A percentile compares a stretch with the other conserved stretches of the same genome.
phyloP scores from a whole-genome alignment of 2,329 filamentous ascomycete species.

The Ramularia endophylla region DNA sequence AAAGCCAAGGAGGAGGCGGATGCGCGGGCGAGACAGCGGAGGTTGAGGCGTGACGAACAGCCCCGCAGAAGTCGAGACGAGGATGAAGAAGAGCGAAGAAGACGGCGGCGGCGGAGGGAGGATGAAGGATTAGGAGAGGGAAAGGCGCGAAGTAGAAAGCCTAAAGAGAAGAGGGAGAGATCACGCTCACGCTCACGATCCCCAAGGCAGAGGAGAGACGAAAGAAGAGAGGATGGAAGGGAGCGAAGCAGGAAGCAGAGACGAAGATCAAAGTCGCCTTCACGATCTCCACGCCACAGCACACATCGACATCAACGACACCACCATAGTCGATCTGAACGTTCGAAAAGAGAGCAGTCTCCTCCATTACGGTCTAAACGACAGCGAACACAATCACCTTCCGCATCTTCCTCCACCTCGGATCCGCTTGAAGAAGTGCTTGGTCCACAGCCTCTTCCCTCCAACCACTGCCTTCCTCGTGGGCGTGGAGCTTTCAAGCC shows the following conservation, averaged over 20 bases:
- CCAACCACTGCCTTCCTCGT: slow-evolving; percentile 45
- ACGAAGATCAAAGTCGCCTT: slow-evolving; percentile 1
- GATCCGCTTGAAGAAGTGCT: slow-evolving; percentile 54
- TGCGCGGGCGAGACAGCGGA: slow-evolving; percentile 62
- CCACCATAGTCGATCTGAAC: neutral
- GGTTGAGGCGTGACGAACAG: slow-evolving; percentile 36
- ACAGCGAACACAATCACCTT: neutral
- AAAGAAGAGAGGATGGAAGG: slow-evolving; percentile 1
- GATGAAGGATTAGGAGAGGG: slow-evolving; percentile 1
- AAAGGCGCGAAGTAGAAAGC: neutral
- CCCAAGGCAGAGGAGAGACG: slow-evolving; percentile 1
- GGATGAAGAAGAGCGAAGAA: slow-evolving; percentile 7
- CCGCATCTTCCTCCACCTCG: neutral
- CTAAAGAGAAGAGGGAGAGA: slow-evolving; percentile 1
- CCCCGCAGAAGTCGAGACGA: neutral
- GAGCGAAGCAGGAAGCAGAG: slow-evolving; percentile 3
- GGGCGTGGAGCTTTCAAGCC: slow-evolving; percentile 58
- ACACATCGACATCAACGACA: neutral
- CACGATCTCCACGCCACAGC: slow-evolving; percentile 1
- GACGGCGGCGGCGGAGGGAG: slow-evolving; percentile 6
- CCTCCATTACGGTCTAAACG: slow-evolving; percentile 1
- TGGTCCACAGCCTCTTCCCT: slow-evolving; percentile 54
- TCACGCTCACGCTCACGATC: neutral
- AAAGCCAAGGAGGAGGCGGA: slow-evolving; percentile 80
- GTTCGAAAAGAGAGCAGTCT: neutral